phyloP scores from a whole-genome alignment of 768 basidiomycete genomes.

The Pholiota molesta region DNA sequence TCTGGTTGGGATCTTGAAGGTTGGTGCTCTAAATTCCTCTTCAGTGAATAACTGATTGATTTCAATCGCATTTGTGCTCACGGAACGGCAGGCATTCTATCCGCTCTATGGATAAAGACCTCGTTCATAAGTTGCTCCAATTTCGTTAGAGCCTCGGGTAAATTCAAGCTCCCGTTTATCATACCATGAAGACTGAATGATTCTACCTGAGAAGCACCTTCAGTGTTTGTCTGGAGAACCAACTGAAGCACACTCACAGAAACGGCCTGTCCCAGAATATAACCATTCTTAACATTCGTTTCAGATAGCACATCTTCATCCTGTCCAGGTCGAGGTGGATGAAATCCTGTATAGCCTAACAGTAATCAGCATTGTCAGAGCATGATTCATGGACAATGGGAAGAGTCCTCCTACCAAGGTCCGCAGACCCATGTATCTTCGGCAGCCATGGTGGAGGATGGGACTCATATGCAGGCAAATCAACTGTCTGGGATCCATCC shows the following conservation, averaged over 20 bases:
- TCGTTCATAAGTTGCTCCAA: constrained; percentile 79
- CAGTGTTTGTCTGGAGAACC: not conserved
- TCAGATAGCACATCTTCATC: constrained; percentile 76
- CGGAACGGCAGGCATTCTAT: constrained; percentile 63
- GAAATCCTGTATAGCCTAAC: constrained; percentile 74
- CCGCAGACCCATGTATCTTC: constrained; percentile 63
- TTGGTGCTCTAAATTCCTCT: constrained; percentile 47
- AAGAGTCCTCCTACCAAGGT: constrained; percentile 52
- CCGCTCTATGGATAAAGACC: constrained; percentile 66
- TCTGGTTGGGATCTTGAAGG: constrained; percentile 81
- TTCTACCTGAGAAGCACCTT: constrained; percentile 51
- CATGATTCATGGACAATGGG: not conserved
- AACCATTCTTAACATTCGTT: constrained; percentile 67
- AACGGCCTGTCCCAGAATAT: constrained; percentile 54
- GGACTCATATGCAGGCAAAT: constrained; percentile 60
- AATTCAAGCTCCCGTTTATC: constrained; percentile 53
- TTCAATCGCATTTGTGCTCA: constrained; percentile 38
- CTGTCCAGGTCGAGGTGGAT: constrained; percentile 74
- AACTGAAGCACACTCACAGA: constrained; percentile 44
- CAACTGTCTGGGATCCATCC: constrained; percentile 29
- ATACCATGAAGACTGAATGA: constrained; percentile 61
- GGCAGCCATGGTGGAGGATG: constrained; percentile 78
- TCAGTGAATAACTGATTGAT: not conserved
- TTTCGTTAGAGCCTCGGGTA: constrained; percentile 54
- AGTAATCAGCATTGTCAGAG: not conserved